Base-by-base conservation (phyloP, 2,329 filamentous ascomycete genomes). In the Nigrospora sphaerica region DNA sequence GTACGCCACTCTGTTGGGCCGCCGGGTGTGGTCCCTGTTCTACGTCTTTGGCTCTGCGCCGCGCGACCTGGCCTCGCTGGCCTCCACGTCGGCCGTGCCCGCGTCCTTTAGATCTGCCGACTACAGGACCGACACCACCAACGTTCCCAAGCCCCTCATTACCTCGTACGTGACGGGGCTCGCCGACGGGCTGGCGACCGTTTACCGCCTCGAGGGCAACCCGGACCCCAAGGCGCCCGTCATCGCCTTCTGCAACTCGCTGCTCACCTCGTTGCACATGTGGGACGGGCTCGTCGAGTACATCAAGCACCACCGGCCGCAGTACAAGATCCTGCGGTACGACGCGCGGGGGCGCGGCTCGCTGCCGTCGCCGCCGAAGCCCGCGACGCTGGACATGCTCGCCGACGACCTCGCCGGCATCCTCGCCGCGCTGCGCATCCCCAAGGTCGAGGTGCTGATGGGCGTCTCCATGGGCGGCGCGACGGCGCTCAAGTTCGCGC, bases 391-490 rank as follows among this genome's bases (percentile, higher is more conserved):
- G 36, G 80, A 86, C 53, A 67, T 81, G 3, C 72, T 93, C 0
- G 78, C 86, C 4, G 73, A 77, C 9, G 89, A 95, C 58, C 70
- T 93, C 18, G 70, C 74, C 34, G 64, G 71, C 0, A 63, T 95
- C 1, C 77, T 95, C 3, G 73, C 83, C 45, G 80, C 83, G 0
- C 73, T 95, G 31, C 79, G 86, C 42, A 81, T 91, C 37, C 71
- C 76, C 11, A 77, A 78, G 56, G 79, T 86, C 0, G 78, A 84
- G 32, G 73, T 78, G 0, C 69, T 92, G 0, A 70, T 93, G 17
- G 89, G 89, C 17, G 88, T 95, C 4, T 88, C 83, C 33, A 81
- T 93, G 62, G 89, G 89, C 52, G 89, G 89, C 44, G 87, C 85
- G 2, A 93, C 88, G 1, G 75, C 83, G 1, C 75, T 93, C 42